These are phyloP conservation scores for Fusarium chaquense DNA, from an alignment of 2,329 filamentous ascomycete species.

Conservation along the genomic window DNA sequence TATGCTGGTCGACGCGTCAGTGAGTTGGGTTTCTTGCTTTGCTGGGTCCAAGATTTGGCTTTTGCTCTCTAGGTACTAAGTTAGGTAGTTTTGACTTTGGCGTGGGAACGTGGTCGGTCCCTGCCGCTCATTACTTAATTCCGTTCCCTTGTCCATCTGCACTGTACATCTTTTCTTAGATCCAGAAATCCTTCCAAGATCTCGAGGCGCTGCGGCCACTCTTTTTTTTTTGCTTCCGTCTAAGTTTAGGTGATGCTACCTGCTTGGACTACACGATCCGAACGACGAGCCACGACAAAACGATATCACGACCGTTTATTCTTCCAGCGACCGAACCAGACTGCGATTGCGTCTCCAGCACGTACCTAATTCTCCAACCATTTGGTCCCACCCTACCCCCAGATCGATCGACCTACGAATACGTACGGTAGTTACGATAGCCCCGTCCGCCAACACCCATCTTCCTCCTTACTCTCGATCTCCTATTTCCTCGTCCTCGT, in stretches of 20 bases:
- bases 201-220: conserved; percentile 2
- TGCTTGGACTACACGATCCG: conserved; percentile 25
- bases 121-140: conserved; percentile 48
- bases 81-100: conserved; percentile 2
- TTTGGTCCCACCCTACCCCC: conserved; percentile 22
- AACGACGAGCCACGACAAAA: conserved; percentile 36
- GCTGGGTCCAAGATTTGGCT: conserved; percentile 27
- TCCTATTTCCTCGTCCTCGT: conserved; percentile 36
- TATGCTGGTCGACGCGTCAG: conserved; percentile 44
- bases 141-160: conserved; percentile 20
- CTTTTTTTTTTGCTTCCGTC: conserved; percentile 10
- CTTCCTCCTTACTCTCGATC: conserved; percentile 9
- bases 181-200: conserved; percentile 29
- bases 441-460: conserved; percentile 22
- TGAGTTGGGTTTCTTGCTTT: conserved; percentile 34
- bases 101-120: conserved; percentile 48
- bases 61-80: conserved; percentile 4
- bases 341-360: conserved; percentile 14
- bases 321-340: conserved; percentile 2
- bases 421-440: conserved; percentile 5
- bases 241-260: conserved; percentile 10
- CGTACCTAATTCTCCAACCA: conserved; percentile 21
- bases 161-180: conserved; percentile 28
- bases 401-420: conserved; percentile 29
- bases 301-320: conserved; percentile 33